phyloP scores from a whole-genome alignment of 805 yeast genomes.

The Ogataea allantospora region DNA sequence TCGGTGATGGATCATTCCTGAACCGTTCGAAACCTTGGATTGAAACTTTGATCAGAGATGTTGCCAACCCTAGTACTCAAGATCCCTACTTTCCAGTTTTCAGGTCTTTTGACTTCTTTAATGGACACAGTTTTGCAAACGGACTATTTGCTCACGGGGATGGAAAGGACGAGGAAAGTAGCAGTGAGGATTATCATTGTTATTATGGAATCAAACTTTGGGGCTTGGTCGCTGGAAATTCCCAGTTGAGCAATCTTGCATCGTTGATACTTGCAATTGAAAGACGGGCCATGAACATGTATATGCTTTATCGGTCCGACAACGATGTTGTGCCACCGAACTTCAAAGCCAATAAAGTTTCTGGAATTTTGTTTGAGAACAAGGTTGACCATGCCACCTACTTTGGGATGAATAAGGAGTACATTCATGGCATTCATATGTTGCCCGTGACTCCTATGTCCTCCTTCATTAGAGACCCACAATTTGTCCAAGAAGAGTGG shows the following conservation, averaged over 20 bases:
- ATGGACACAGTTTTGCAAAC: conserved; percentile 75
- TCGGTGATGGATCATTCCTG: conserved; percentile 53
- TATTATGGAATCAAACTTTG: conserved; percentile 69
- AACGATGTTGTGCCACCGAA: conserved; percentile 51
- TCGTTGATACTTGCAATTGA: conserved; percentile 58
- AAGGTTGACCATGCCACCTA: conserved; percentile 71
- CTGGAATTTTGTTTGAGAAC: conserved; percentile 71
- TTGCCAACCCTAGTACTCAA: conserved; percentile 55
- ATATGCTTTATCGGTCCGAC: conserved; percentile 49
- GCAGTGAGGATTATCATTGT: conserved; percentile 70
- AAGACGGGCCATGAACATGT: conserved; percentile 52
- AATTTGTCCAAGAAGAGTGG: conserved; percentile 50
- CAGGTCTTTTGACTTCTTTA: conserved; percentile 67
- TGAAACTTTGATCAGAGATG: conserved; percentile 61
- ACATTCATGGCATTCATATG: conserved; percentile 80
- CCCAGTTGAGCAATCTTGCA: conserved; percentile 51
- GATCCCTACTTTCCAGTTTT: conserved; percentile 62
- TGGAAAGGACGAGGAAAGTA: conserved; percentile 70
- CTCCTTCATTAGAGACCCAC: conserved; percentile 50
- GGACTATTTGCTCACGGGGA: conserved; percentile 63
- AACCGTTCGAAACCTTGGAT: conserved; percentile 51
- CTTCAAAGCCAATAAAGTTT: conserved; percentile 55
- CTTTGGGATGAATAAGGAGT: conserved; percentile 60
- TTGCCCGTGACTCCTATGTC: conserved; percentile 66
- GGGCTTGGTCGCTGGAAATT: conserved; percentile 58